Conservation (phyloP, 1,284 basidiomycete species). For the Ganoderma resinaceum region DNA sequence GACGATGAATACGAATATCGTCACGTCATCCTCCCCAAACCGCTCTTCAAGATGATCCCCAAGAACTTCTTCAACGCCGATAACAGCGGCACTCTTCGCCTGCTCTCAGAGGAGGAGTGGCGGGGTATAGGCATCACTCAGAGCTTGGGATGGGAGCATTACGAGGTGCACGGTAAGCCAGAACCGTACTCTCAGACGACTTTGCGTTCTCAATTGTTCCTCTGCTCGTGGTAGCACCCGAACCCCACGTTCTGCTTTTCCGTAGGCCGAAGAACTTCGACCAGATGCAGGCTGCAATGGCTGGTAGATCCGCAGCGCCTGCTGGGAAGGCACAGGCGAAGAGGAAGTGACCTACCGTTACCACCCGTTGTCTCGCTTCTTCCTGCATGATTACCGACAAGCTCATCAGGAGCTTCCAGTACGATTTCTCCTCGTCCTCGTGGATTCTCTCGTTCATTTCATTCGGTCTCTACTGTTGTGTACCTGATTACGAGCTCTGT, state of each 20-base stretch:
- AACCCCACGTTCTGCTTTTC: slow-evolving; percentile 87
- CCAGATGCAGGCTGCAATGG: slow-evolving; percentile 35
- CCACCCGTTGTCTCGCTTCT: slow-evolving; percentile 1
- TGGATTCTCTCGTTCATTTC: slow-evolving; percentile 18
- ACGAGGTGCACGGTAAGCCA: slow-evolving; percentile 90
- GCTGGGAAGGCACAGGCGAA: slow-evolving; percentile 37
- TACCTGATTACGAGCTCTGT: slow-evolving; percentile 30
- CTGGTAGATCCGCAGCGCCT: slow-evolving; percentile 26
- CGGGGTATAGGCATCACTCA: slow-evolving; percentile 95
- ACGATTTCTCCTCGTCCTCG: slow-evolving; percentile 12
- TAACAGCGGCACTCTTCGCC: slow-evolving; percentile 80
- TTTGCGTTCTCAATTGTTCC: neutral
- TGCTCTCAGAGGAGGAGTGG: slow-evolving; percentile 91
- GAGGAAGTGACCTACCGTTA: slow-evolving; percentile 37
- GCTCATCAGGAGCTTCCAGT: slow-evolving; percentile 13
- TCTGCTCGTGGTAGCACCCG: slow-evolving; percentile 63
- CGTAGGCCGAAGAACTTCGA: slow-evolving; percentile 73
- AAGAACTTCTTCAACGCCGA: slow-evolving; percentile 82
- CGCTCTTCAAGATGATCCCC: slow-evolving; percentile 87
- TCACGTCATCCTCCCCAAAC: slow-evolving; percentile 92
- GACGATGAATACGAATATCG: slow-evolving; percentile 89
- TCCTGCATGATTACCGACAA: slow-evolving; percentile 2
- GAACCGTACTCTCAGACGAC: slow-evolving; percentile 10
- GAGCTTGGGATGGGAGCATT: slow-evolving; percentile 97
- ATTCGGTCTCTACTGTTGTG: slow-evolving; percentile 22